Conservation (phyloP, 345 rosid species). For the Carallia brachiata region DNA sequence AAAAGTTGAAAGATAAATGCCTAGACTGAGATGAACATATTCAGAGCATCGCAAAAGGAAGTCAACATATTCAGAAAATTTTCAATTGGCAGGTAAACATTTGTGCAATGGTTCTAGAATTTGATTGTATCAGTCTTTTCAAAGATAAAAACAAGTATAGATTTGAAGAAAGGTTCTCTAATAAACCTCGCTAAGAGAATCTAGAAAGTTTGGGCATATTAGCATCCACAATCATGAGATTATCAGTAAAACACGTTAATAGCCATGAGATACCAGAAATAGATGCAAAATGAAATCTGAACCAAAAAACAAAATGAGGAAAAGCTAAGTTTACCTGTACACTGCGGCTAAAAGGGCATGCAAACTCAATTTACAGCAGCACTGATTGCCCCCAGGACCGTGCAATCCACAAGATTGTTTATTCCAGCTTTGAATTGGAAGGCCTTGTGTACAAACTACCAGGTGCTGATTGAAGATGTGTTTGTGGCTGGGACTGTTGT, state of each 20-base stretch:
- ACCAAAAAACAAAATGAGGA: background rate
- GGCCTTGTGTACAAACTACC: conserved; percentile 59
- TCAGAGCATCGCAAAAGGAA: background rate
- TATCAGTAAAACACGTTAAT: background rate
- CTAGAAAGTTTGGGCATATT: no score
- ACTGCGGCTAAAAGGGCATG: conserved; percentile 59
- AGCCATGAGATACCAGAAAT: background rate
- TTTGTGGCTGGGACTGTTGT: conserved; percentile 56
- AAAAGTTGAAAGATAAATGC: background rate
- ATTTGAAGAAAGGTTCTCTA: no score
- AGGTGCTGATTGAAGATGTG: conserved; percentile 57
- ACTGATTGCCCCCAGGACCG: conserved; percentile 43
- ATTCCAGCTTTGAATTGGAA: conserved; percentile 64
- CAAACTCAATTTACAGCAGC: conserved; percentile 45
- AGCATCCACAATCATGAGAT: no score
- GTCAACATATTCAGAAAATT: background rate
- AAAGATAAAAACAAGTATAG: no score
- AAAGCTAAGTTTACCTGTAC: conserved; percentile 59
- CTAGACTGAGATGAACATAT: background rate
- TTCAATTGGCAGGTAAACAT: no score
- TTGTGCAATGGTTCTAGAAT: no score
- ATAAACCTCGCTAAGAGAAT: no score
- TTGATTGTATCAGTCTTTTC: no score
- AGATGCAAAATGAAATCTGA: background rate
- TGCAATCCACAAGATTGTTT: conserved; percentile 41